These are phyloP conservation scores for Buxus sempervirens DNA, from an alignment of 164 flowering plant species.

Conservation along the genomic window DNA sequence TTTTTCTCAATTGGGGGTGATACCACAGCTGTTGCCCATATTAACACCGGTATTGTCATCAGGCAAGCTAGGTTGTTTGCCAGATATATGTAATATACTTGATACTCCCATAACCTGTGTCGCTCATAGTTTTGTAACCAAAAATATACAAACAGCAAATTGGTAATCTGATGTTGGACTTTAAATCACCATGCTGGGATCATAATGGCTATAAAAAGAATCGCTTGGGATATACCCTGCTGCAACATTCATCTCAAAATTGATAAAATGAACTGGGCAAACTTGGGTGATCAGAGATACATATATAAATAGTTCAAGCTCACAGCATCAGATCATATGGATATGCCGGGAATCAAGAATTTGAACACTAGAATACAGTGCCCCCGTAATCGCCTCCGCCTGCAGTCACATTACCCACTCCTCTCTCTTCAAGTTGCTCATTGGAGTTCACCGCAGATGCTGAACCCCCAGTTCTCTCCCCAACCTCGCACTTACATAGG, in stretches of 20 bases:
- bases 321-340: background rate
- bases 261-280: background rate
- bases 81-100: background rate
- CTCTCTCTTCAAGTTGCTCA: conserved; percentile 14
- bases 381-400: conserved; percentile 13
- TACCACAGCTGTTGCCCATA: too few species aligned
- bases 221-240: background rate
- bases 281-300: background rate
- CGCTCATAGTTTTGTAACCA: background rate
- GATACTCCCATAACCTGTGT: background rate
- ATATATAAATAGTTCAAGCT: background rate
- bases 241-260: background rate
- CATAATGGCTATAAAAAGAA: background rate
- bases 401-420: conserved; percentile 12
- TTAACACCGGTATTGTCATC: background rate
- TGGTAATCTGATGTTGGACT: background rate
- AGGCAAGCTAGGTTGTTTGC: background rate
- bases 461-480: conserved; percentile 21
- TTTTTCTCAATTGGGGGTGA: background rate
- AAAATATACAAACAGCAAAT: background rate
- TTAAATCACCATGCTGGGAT: background rate
- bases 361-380: conserved; percentile 8
- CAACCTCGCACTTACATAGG: conserved; percentile 60
- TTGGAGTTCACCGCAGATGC: conserved; percentile 24
- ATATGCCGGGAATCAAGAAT: background rate